Percentiles rank a stretch among this genome's conserved stretches.
These are phyloP conservation scores for Aspergillus bertholletiae DNA, from an alignment of 495 filamentous ascomycete genomes.

Conservation along the genomic window DNA sequence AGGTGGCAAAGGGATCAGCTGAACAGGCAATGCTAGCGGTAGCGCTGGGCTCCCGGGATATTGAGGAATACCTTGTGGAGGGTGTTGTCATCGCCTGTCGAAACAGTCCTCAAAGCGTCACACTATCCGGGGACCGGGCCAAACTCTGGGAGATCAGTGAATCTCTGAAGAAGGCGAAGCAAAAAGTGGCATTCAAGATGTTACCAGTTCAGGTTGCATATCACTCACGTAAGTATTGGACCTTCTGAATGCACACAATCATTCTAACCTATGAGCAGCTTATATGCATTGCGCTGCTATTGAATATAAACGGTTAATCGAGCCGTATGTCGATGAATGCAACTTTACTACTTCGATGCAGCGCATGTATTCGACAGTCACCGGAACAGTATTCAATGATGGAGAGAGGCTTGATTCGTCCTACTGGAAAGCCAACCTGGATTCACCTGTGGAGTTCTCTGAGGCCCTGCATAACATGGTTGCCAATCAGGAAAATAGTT, in stretches of 20 bases:
- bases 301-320: too few relatives aligned
- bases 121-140: constrained; percentile 31
- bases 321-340: too few relatives aligned
- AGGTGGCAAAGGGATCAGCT: neutral
- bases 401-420: too few relatives aligned
- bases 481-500: constrained; percentile 18
- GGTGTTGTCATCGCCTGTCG: constrained; percentile 10
- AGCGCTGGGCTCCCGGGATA: constrained; percentile 13
- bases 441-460: constrained; percentile 32
- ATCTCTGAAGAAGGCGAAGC: too few relatives aligned
- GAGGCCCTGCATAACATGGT: constrained; percentile 3
- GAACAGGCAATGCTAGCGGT: constrained; percentile 22
- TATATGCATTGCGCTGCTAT: neutral
- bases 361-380: too few relatives aligned
- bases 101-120: constrained; percentile 23
- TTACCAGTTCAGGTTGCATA: constrained; percentile 40
- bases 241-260: too few relatives aligned
- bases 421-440: too few relatives aligned
- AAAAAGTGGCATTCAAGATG: too few relatives aligned
- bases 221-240: constrained; percentile 28
- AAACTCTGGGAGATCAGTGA: too few relatives aligned
- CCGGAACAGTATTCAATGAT: too few relatives aligned
- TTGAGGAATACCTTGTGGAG: neutral
- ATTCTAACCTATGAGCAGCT: too few relatives aligned
- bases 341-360: too few relatives aligned